Evolutionary conservation across 352 stramenopile species (phyloP).

Genomic region (Phytophthora sp.): DNA sequence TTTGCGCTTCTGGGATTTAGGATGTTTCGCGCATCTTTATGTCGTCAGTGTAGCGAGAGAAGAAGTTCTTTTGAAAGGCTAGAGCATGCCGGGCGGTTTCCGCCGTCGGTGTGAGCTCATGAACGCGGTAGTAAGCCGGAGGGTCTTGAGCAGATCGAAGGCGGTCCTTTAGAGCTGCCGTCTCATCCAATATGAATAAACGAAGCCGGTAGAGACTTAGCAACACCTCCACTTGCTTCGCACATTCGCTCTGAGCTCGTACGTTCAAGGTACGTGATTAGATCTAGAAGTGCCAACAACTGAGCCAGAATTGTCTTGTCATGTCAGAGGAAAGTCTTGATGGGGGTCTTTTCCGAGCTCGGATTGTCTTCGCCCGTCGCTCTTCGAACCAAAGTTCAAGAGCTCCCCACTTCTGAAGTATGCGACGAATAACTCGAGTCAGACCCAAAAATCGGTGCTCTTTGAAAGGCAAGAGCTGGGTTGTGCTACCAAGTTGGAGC

Average conservation of each 20-base stretch:
- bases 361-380: conserved; percentile 13
- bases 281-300: conserved; percentile 12
- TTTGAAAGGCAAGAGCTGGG: conserved; percentile 8
- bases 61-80: conserved; percentile 14
- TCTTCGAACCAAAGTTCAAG: conserved; percentile 24
- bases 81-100: background rate
- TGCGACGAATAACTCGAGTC: conserved; percentile 2
- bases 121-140: conserved; percentile 4
- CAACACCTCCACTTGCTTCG: conserved; percentile 19
- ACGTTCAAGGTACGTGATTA: conserved; percentile 11
- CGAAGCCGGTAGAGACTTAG: conserved; percentile 3
- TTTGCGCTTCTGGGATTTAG: conserved; percentile 16
- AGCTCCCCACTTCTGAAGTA: conserved; percentile 17
- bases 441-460: conserved; percentile 18
- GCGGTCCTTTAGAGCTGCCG: too few relatives aligned
- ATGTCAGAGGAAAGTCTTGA: background rate
- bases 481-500: too few relatives aligned
- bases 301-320: background rate
- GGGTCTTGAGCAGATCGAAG: too few relatives aligned
- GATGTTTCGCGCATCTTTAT: background rate
- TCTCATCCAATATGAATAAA: conserved; percentile 4
- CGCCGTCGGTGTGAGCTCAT: background rate
- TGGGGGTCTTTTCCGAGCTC: conserved; percentile 16
- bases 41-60: conserved; percentile 14
- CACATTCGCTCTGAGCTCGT: conserved; percentile 7